Percentiles rank a stretch among this genome's conserved stretches.
Conservation (phyloP, 2,329 filamentous ascomycete species). For the Mycosphaerella arachidis region DNA sequence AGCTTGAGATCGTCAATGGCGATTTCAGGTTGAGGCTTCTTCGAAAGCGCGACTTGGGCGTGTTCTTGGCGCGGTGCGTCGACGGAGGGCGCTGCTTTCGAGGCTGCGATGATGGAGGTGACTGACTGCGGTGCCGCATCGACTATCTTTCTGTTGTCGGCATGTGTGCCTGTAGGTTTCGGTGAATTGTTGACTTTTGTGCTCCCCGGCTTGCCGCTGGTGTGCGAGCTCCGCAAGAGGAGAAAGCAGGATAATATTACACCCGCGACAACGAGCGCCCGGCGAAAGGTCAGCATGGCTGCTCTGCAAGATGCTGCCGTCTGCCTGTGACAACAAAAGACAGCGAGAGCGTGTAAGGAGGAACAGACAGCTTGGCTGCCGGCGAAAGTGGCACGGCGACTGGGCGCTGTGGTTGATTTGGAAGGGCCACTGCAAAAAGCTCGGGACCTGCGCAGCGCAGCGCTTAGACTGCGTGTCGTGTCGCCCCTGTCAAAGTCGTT, state of each 20-base stretch:
- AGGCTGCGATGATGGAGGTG: constrained; percentile 8
- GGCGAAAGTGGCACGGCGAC: background rate
- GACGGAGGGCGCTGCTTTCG: constrained; percentile 11
- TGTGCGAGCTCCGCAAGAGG: constrained; percentile 61
- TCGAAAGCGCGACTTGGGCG: constrained; percentile 29
- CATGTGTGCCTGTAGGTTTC: constrained; percentile 35
- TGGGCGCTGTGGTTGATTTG: background rate
- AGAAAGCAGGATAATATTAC: constrained; percentile 66
- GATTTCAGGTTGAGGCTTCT: constrained; percentile 53
- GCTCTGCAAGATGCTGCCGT: background rate
- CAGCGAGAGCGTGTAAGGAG: background rate
- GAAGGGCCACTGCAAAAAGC: background rate
- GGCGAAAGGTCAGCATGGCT: constrained; percentile 72
- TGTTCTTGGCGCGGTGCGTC: constrained; percentile 20
- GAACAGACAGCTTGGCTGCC: background rate
- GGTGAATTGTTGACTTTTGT: constrained; percentile 31
- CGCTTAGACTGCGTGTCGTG: background rate
- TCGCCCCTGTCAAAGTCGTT: background rate
- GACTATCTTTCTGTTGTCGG: constrained; percentile 34
- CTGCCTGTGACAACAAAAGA: background rate
- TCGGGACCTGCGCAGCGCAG: background rate
- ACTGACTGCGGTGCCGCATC: constrained; percentile 19
- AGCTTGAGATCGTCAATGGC: constrained; percentile 65
- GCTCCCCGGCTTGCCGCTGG: constrained; percentile 10
- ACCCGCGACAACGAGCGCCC: constrained; percentile 67